Conservation (phyloP, 192 early-diverging fungal genomes). For the Gaertneriomyces semiglobifer region DNA sequence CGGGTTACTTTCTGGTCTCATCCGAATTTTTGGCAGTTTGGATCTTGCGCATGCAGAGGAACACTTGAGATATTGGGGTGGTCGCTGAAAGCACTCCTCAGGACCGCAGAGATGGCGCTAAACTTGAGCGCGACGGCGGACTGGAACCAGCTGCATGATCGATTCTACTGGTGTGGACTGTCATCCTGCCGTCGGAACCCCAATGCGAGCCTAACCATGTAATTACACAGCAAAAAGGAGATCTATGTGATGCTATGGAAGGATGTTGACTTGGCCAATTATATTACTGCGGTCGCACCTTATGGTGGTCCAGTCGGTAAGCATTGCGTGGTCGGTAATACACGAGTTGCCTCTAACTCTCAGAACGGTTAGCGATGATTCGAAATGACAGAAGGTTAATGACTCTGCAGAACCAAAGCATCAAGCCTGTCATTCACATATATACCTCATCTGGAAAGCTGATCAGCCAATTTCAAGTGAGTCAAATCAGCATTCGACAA, state of each 20-base stretch:
- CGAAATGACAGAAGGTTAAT: conserved; percentile 84
- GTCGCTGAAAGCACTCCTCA: too few relatives aligned
- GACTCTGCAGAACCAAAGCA: conserved; percentile 66
- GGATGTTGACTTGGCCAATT: conserved; percentile 79
- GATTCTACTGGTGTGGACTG: conserved; percentile 35
- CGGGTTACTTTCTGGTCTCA: too few relatives aligned
- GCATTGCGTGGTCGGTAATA: neutral
- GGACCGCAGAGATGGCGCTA: neutral
- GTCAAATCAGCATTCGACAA: neutral
- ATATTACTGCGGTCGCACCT: conserved; percentile 76
- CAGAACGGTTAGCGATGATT: conserved; percentile 68
- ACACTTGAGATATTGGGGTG: too few relatives aligned
- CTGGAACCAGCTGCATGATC: conserved; percentile 39
- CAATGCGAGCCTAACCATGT: neutral
- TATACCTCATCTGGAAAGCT: conserved; percentile 83
- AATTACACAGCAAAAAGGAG: conserved; percentile 57
- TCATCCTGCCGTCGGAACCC: neutral
- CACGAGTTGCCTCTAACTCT: neutral
- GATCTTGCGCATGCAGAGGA: too few relatives aligned
- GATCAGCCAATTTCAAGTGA: conserved; percentile 80
- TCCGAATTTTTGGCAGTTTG: too few relatives aligned
- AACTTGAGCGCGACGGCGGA: conserved; percentile 19
- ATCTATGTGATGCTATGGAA: conserved; percentile 88
- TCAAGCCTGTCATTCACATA: conserved; percentile 77
- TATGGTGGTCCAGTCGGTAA: conserved; percentile 92